Evolutionary conservation across 441 rosid genomes (phyloP).

Genomic region (Syzygium syzygioides): DNA sequence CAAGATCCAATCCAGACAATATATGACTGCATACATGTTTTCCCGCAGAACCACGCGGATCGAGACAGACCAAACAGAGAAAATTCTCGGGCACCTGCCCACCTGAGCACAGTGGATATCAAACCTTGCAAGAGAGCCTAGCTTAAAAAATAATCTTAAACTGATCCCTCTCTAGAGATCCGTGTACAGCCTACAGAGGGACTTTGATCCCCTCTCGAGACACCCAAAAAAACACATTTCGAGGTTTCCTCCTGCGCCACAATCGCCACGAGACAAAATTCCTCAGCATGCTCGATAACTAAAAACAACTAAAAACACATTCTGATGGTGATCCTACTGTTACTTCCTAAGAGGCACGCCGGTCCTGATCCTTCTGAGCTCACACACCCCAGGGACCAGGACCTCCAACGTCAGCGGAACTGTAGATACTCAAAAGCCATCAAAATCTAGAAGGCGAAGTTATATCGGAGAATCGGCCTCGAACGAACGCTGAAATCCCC

Average conservation of each 20-base stretch:
- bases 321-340: background rate
- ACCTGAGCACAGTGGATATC: background rate
- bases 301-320: background rate
- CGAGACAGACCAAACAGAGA: background rate
- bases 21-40: background rate
- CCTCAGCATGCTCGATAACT: background rate
- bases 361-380: background rate
- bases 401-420: background rate
- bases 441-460: background rate
- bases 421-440: background rate
- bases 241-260: background rate
- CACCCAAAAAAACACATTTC: background rate
- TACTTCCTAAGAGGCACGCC: background rate
- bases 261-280: background rate
- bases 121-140: background rate
- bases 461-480: background rate
- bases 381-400: background rate
- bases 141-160: background rate
- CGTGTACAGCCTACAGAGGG: background rate
- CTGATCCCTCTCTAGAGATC: background rate
- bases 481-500: too few relatives aligned
- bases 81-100: background rate
- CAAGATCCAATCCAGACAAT: background rate
- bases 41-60: background rate
- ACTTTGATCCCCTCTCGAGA: background rate